Evolutionary conservation across 805 yeast genomes (phyloP).

Genomic region (Sungouiella thailandica): DNA sequence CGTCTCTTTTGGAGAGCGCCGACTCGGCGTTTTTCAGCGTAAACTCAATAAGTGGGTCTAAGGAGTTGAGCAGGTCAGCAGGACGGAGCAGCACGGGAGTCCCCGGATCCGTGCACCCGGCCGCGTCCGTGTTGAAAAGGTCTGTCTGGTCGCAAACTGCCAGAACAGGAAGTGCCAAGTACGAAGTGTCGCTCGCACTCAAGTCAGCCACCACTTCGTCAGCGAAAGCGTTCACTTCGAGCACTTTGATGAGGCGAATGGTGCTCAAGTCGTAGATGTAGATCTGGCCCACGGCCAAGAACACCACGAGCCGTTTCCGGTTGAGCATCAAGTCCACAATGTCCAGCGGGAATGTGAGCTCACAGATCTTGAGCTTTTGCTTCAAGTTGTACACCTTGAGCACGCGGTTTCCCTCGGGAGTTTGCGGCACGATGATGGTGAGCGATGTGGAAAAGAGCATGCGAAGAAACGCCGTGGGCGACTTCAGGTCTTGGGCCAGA

Average conservation of each 20-base stretch:
- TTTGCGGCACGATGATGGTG: constrained; percentile 35
- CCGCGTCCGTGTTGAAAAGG: constrained; percentile 19
- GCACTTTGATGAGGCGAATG: constrained; percentile 61
- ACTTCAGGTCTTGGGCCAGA: constrained; percentile 11
- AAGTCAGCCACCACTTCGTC: constrained; percentile 29
- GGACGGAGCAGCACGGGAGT: constrained; percentile 15
- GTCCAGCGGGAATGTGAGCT: constrained; percentile 75
- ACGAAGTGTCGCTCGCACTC: constrained; percentile 31
- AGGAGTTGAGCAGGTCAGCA: constrained; percentile 15
- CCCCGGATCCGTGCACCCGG: constrained; percentile 4
- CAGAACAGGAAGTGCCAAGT: constrained; percentile 31
- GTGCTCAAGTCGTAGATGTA: constrained; percentile 87
- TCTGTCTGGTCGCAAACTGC: constrained; percentile 27
- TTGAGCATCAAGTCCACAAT: constrained; percentile 73
- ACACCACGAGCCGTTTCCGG: constrained; percentile 74
- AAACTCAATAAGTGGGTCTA: constrained; percentile 21
- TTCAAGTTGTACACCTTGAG: constrained; percentile 37
- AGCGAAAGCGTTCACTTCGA: constrained; percentile 21
- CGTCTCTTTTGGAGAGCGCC: constrained; percentile 9
- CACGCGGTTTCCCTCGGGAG: constrained; percentile 23
- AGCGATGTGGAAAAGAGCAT: constrained; percentile 40
- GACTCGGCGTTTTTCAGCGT: constrained; percentile 20
- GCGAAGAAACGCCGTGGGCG: constrained; percentile 29
- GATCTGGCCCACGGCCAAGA: constrained; percentile 69
- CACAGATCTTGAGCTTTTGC: constrained; percentile 62